Base-by-base conservation (phyloP, 2,329 filamentous ascomycete genomes). In the Alternaria sp. region DNA sequence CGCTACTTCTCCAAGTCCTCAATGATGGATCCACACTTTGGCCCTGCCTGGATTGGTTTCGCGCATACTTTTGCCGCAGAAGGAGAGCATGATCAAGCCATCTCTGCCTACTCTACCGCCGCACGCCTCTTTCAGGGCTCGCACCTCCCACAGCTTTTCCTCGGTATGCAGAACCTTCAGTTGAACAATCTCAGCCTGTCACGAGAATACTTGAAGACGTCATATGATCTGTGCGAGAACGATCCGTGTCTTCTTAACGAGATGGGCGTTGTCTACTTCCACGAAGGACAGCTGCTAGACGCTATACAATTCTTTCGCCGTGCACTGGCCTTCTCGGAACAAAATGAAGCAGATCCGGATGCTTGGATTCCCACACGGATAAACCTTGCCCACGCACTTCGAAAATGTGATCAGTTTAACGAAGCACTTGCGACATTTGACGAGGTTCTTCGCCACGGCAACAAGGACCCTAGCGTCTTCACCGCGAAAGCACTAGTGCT, bases 131-230 rank as follows among this genome's bases (percentile, higher is more conserved):
- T 99, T 79, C 96, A 97, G 83, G 95, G 95, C 39, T 98, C 94
- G 0, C 96, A 99, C 77, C 85, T 99, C 1, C 95, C 95, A 0
- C 94, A 97, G 73, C 87, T 99, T 3, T 99, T 98, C 77, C 82
- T 99, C 26, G 95, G 96, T 7, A 99, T 99, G 95, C 96, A 99
- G 78, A 96, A 99, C 79, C 89, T 98, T 48, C 93, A 94, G 18
- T 86, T 99, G 61, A 96, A 96, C 79, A 98, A 99, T 72, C 92
- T 98, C 87, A 89, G 89, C 0, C 85, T 98, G 16, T 95, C 96
- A 0, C 91, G 96, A 66, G 95, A 99, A 77, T 99, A 98, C 76
- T 86, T 98, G 44, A 93, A 92, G 71, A 93, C 93, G 3, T 94
- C 95, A 0, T 96, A 95, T 76, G 85, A 87, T 0, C 84, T 96